A percentile compares a stretch with the other conserved stretches of the same genome.
Conservation (phyloP, 176 grass and related monocot species). For the Triticum monococcum region DNA sequence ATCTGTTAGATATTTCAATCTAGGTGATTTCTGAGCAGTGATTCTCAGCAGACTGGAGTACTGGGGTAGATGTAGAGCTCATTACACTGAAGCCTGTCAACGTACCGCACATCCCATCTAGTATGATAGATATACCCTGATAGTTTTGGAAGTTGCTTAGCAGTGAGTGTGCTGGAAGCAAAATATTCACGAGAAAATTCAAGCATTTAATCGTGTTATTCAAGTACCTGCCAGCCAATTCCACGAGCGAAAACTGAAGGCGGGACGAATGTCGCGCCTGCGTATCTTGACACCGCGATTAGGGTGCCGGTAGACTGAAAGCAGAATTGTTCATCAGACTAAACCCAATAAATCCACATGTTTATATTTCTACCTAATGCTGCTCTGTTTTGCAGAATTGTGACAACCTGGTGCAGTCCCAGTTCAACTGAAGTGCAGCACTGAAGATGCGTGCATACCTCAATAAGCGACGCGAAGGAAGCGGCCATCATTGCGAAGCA, state of each 20-base stretch:
- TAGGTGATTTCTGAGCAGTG: background rate
- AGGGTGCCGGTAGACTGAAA: conserved; percentile 89
- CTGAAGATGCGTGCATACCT: conserved; percentile 41
- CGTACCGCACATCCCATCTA: conserved; percentile 84
- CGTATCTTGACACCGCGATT: conserved; percentile 62
- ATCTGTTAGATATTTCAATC: conserved; percentile 16
- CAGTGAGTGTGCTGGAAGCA: conserved; percentile 8
- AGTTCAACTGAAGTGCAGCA: background rate
- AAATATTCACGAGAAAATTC: conserved; percentile 12
- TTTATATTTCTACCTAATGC: no score
- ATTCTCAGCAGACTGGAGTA: background rate
- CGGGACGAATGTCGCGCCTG: conserved; percentile 73
- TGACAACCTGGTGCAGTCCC: background rate
- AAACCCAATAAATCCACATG: background rate
- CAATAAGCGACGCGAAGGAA: conserved; percentile 85
- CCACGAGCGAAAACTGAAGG: conserved; percentile 83
- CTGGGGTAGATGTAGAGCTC: background rate
- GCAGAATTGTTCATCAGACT: conserved; percentile 1
- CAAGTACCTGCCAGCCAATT: conserved; percentile 86
- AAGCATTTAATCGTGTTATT: background rate
- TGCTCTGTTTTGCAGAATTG: background rate
- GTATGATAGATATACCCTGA: conserved; percentile 87
- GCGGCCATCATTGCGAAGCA: conserved; percentile 87
- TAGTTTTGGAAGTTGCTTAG: conserved; percentile 1
- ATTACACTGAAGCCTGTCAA: conserved; percentile 93